Evolutionary conservation across 306 rosid genomes (phyloP), one percentile per base, ranked within the genome.

Genomic region (Lupinus albus): DNA sequence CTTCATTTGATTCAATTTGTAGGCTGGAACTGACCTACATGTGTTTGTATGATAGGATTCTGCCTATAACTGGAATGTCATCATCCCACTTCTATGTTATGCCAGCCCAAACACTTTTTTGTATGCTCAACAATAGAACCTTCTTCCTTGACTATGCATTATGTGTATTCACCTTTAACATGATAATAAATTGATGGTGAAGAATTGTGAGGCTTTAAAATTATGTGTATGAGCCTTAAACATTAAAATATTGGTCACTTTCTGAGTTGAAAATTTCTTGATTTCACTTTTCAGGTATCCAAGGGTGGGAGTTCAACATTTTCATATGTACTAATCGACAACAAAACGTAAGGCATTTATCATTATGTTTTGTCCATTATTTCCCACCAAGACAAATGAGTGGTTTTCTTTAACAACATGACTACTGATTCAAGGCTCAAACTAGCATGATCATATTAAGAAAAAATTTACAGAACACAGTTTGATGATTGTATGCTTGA

Each of bases 231-330:
- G 30, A 25, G 30, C 30, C 30, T 25, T 25, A 2, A 25, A 25
- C 30, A 25, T 25, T 25, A 25, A 25, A 25, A 25, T 25, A 25
- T 25, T 25, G 30, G 30, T 49, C 42, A 32, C 10, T 44, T 48
- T 11, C 54, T 61, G 13, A 47, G 35, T 55, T 71, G 68, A 47
- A 39, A 61, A 48, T 36, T 10, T 56, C 20, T 41, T 63, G 4
- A 35, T 33, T 68, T 62, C 44, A 16, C 53, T 77, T 79, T 80
- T 54, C 87, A 93, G 96, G 88, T 88, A 63, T 75, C 96, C 38
- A 53, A 88, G 70, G 90, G 80, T n/a, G 98, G 94, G 7, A 86
- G 69, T 72, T 87, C 98, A 76, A 86, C 97, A 2, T 84, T 93
- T 74, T 68, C 94, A 35, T 93, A 86, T 67, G 54, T 93, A 32